Conservation (phyloP, 2,329 filamentous ascomycete genomes). For the Penicillium freii region DNA sequence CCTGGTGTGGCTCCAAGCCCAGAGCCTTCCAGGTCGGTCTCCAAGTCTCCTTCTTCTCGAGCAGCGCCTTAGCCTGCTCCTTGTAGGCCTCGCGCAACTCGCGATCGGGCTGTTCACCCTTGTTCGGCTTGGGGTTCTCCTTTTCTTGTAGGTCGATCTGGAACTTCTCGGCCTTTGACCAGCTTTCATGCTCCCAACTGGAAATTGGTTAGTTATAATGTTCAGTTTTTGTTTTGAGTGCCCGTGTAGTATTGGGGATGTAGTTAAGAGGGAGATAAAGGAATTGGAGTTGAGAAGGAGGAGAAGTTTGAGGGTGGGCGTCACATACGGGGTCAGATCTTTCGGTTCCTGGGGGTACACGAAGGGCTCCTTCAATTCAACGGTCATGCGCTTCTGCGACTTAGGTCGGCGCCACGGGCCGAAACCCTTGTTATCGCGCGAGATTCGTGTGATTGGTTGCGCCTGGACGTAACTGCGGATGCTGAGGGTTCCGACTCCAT, state of each 20-base stretch:
- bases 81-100: slow-evolving; percentile 47
- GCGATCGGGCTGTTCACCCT: slow-evolving; percentile 24
- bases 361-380: slow-evolving; percentile 84
- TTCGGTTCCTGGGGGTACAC: slow-evolving; percentile 74
- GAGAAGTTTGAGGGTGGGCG: background rate
- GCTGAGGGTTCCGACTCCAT: slow-evolving; percentile 68
- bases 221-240: background rate
- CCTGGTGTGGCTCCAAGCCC: slow-evolving; percentile 35
- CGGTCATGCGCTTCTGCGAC: slow-evolving; percentile 87
- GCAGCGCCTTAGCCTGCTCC: slow-evolving; percentile 61
- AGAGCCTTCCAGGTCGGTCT: slow-evolving; percentile 49
- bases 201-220: slow-evolving; percentile 12
- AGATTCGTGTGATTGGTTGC: slow-evolving; percentile 56
- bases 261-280: slow-evolving; percentile 4
- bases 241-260: background rate
- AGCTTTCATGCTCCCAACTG: slow-evolving; percentile 63
- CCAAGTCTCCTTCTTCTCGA: slow-evolving; percentile 64
- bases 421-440: slow-evolving; percentile 38
- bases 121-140: slow-evolving; percentile 36
- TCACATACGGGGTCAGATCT: slow-evolving; percentile 57
- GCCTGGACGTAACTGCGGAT: slow-evolving; percentile 80
- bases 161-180: slow-evolving; percentile 50
- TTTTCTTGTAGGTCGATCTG: slow-evolving; percentile 36
- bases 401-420: slow-evolving; percentile 67
- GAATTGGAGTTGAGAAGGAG: background rate